Conservation (phyloP, 2,329 filamentous ascomycete species). For the Xylaria sp. region DNA sequence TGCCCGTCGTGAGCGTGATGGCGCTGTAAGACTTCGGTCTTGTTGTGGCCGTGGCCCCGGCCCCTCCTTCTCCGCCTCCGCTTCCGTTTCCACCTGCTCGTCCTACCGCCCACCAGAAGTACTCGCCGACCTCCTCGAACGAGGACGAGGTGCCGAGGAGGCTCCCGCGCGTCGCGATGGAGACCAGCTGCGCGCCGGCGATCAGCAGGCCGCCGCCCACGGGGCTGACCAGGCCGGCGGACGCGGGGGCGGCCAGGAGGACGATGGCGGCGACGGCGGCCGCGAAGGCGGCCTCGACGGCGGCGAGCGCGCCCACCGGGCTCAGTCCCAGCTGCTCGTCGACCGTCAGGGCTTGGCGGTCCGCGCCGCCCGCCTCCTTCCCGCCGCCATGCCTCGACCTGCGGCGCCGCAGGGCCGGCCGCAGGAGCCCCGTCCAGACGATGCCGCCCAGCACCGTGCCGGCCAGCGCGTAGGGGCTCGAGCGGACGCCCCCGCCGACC, state of each 20-base stretch:
- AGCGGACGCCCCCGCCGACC: conserved; percentile 54
- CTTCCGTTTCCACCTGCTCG: too few relatives aligned
- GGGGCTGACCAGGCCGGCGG: conserved; percentile 45
- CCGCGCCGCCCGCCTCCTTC: conserved; percentile 12
- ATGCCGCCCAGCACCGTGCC: conserved; percentile 61
- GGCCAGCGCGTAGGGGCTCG: conserved; percentile 54
- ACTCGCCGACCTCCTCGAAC: conserved; percentile 63
- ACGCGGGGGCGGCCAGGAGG: conserved; percentile 36
- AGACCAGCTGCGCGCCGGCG: conserved; percentile 59
- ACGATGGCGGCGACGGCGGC: conserved; percentile 44
- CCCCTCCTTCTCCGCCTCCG: too few relatives aligned
- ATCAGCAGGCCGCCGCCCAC: conserved; percentile 62
- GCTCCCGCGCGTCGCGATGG: conserved; percentile 53
- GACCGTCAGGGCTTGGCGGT: conserved; percentile 37
- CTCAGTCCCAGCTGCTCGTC: conserved; percentile 46
- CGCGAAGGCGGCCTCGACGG: conserved; percentile 47
- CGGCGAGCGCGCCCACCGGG: conserved; percentile 40
- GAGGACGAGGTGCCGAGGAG: conserved; percentile 64
- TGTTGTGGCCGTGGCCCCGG: conserved; percentile 15
- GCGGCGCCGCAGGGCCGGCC: conserved; percentile 37
- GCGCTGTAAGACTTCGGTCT: conserved; percentile 44
- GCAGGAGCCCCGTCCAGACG: conserved; percentile 50
- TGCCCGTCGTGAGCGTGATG: conserved; percentile 56
- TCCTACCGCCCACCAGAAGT: conserved; percentile 49
- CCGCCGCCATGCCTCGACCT: conserved; percentile 30